A percentile compares a stretch with the other conserved stretches of the same genome.
Evolutionary conservation across 78 protist genomes (phyloP).

Genomic region (Diacronema lutheri): DNA sequence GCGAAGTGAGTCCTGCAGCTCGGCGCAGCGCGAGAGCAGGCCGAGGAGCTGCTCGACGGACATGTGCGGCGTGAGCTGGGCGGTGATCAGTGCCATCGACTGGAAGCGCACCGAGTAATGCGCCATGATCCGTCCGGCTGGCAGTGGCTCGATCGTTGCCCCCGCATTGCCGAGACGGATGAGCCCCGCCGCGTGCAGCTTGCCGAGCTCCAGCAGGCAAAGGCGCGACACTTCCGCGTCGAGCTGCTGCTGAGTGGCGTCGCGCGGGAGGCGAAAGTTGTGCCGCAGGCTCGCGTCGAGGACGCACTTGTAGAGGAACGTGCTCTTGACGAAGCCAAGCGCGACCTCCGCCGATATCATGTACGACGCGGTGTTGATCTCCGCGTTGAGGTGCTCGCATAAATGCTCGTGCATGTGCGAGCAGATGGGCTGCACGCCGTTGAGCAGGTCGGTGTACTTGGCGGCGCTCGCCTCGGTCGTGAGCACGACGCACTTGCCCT

Average conservation of each 20-base stretch:
- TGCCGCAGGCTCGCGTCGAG: not conserved
- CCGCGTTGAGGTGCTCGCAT: slow-evolving; percentile 91
- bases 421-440: slow-evolving; percentile 97
- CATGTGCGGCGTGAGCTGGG: not conserved
- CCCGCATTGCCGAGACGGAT: not conserved
- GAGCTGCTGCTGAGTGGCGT: not conserved
- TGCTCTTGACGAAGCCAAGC: not conserved
- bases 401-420: slow-evolving; percentile 67
- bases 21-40: not conserved
- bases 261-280: not conserved
- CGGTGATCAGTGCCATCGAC: not conserved
- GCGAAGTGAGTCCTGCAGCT: not conserved
- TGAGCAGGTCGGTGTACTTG: slow-evolving; percentile 86
- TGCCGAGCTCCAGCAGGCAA: not conserved
- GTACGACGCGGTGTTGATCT: slow-evolving; percentile 23
- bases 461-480: slow-evolving; percentile 57
- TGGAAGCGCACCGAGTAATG: not conserved
- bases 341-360: not conserved
- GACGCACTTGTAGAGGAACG: not conserved
- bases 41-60: not conserved
- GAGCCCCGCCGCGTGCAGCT: not conserved
- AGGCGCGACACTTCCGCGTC: not conserved
- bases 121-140: not conserved
- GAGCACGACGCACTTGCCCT: slow-evolving; percentile 79
- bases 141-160: not conserved